These are phyloP conservation scores for Venturia aucupariae DNA, from an alignment of 2,329 filamentous ascomycete species.

Conservation along the genomic window DNA sequence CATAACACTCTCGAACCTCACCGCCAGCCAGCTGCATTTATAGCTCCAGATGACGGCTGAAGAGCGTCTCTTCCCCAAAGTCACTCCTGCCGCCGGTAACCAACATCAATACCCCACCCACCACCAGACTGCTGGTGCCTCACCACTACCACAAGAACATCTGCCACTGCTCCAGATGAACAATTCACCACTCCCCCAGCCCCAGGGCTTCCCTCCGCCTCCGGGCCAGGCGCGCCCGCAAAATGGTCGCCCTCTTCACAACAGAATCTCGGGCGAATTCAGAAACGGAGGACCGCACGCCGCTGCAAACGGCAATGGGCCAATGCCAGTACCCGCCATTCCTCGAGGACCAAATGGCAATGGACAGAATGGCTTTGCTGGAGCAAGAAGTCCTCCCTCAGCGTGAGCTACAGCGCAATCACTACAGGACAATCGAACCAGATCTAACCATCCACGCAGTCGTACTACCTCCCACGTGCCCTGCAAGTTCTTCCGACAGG, in stretches of 20 bases:
- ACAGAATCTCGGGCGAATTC: conserved; percentile 25
- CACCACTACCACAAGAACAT: neutral
- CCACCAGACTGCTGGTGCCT: neutral
- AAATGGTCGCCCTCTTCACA: conserved; percentile 16
- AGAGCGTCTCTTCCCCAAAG: neutral
- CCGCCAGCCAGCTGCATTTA: neutral
- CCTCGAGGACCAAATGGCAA: conserved; percentile 19
- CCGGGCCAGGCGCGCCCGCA: conserved; percentile 16
- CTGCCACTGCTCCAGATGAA: conserved; percentile 9
- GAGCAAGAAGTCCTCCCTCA: conserved; percentile 13
- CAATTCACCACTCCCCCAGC: conserved; percentile 19
- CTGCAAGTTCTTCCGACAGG: conserved; percentile 98
- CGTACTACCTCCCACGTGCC: conserved; percentile 69
- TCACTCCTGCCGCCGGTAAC: neutral
- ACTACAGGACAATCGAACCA: neutral
- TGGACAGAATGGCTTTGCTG: conserved; percentile 6
- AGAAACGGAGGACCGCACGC: conserved; percentile 23
- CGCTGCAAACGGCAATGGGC: conserved; percentile 23
- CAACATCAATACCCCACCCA: conserved; percentile 3
- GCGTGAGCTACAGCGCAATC: neutral
- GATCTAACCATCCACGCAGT: conserved; percentile 15
- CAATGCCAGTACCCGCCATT: conserved; percentile 29
- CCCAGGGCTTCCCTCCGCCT: conserved; percentile 15
- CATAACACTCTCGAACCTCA: neutral
- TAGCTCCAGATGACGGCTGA: neutral